phyloP scores from a whole-genome alignment of 495 filamentous ascomycete species.

The Chaetomium cochliodes region DNA sequence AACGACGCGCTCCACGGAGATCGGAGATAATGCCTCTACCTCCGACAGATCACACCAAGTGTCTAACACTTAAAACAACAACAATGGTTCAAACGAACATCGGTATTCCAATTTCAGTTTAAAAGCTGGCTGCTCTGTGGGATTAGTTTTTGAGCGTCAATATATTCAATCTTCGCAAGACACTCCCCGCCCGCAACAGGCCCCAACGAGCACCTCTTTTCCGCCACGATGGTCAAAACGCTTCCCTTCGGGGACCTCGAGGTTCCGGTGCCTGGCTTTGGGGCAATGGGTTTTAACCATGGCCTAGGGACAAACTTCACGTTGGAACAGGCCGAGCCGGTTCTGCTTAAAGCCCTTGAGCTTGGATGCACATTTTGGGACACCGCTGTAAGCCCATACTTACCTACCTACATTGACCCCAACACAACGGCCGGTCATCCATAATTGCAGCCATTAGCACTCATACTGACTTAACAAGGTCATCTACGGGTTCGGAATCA shows the following conservation, averaged over 20 bases:
- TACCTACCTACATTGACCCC: neutral
- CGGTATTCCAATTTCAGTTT: neutral
- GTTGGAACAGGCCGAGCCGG: constrained; percentile 5
- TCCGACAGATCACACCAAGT: neutral
- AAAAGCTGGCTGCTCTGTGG: neutral
- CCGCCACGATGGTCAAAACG: constrained; percentile 5
- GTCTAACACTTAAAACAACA: neutral
- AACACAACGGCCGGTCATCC: neutral
- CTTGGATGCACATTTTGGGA: constrained; percentile 10
- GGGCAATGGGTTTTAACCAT: constrained; percentile 5
- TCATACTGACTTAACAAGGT: constrained; percentile 3
- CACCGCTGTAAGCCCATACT: neutral
- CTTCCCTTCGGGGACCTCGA: constrained; percentile 6
- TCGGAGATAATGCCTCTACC: constrained; percentile 1
- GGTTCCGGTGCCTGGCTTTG: neutral
- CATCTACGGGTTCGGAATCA: neutral
- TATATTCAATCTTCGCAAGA: too few relatives aligned
- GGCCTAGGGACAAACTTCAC: neutral
- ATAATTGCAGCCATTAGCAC: neutral
- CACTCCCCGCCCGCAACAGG: too few relatives aligned
- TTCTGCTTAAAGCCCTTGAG: neutral
- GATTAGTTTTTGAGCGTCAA: neutral
- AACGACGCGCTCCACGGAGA: neutral
- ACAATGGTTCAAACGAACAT: neutral
- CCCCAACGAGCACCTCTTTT: neutral